phyloP scores from a whole-genome alignment of 2,329 filamentous ascomycete species.

The Magnaporthiopsis poae region DNA sequence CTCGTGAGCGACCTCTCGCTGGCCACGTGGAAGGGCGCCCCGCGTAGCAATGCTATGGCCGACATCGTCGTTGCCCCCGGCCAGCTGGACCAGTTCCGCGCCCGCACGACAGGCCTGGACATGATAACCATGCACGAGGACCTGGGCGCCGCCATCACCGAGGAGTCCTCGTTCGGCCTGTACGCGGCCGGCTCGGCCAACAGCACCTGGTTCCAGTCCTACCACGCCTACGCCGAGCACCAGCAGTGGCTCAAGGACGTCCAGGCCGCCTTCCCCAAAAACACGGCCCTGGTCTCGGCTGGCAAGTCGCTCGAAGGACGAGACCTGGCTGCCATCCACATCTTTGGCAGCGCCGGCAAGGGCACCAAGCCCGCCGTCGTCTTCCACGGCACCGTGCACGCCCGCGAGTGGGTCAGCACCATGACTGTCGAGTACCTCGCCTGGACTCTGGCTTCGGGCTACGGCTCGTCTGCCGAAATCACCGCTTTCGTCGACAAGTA shows the following conservation, averaged over 20 bases:
- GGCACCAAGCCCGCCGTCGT: slow-evolving; percentile 40
- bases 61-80: slow-evolving; percentile 31
- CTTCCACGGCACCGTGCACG: slow-evolving; percentile 49
- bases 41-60: slow-evolving; percentile 24
- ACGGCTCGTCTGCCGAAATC: slow-evolving; percentile 27
- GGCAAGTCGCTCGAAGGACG: slow-evolving; percentile 37
- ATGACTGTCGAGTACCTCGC: slow-evolving; percentile 47
- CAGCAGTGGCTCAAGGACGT: slow-evolving; percentile 37
- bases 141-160: slow-evolving; percentile 27
- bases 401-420: slow-evolving; percentile 50
- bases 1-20: slow-evolving; percentile 26
- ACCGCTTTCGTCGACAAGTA: slow-evolving; percentile 46
- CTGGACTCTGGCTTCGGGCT: slow-evolving; percentile 38
- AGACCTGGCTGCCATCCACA: slow-evolving; percentile 50
- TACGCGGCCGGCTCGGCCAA: slow-evolving; percentile 22
- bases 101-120: slow-evolving; percentile 13
- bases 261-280: slow-evolving; percentile 31
- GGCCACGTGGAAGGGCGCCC: slow-evolving; percentile 28
- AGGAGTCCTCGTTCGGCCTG: slow-evolving; percentile 22
- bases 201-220: slow-evolving; percentile 41
- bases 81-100: slow-evolving; percentile 24
- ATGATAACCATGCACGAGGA: slow-evolving; percentile 28
- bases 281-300: slow-evolving; percentile 37
- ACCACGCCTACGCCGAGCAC: slow-evolving; percentile 45
- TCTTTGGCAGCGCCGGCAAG: slow-evolving; percentile 37